Percentiles rank a stretch among this genome's conserved stretches.
These are phyloP conservation scores for Colletotrichum neosansevieriae DNA, from an alignment of 2,329 filamentous ascomycete species.

Conservation along the genomic window DNA sequence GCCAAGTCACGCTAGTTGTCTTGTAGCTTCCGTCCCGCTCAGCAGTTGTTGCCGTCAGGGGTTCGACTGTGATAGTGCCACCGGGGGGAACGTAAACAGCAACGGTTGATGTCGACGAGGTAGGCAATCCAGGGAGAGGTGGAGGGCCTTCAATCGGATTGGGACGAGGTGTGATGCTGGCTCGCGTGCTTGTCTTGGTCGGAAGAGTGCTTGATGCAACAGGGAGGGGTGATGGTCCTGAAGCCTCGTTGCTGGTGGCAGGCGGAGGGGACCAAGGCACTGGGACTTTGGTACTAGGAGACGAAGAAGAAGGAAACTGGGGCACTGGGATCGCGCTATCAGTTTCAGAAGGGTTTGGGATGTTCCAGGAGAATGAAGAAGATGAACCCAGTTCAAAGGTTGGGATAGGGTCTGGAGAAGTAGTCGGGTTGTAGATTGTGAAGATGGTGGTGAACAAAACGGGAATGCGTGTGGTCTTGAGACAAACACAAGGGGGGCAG, in stretches of 20 bases:
- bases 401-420: background rate
- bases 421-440: slow-evolving; percentile 8
- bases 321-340: no score
- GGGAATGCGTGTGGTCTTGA: slow-evolving; percentile 5
- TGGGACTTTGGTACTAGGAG: no score
- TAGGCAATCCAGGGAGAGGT: background rate
- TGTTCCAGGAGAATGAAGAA: background rate
- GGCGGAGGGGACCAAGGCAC: background rate
- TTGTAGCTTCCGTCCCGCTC: slow-evolving; percentile 11
- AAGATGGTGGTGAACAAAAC: slow-evolving; percentile 13
- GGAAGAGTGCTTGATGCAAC: slow-evolving; percentile 24
- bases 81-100: background rate
- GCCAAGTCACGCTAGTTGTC: slow-evolving; percentile 32
- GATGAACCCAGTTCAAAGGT: background rate
- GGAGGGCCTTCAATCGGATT: background rate
- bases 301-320: background rate
- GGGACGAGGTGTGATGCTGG: background rate
- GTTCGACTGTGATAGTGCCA: slow-evolving; percentile 20
- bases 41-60: slow-evolving; percentile 14
- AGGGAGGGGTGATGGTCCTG: background rate
- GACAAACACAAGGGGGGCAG: slow-evolving; percentile 9
- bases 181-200: slow-evolving; percentile 6
- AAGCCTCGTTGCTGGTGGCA: no score
- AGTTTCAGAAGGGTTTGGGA: no score
- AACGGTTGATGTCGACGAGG: background rate